A percentile compares a stretch with the other conserved stretches of the same genome.
These are phyloP conservation scores for Ophiostoma montium DNA, from an alignment of 2,329 filamentous ascomycete genomes.

Conservation along the genomic window DNA sequence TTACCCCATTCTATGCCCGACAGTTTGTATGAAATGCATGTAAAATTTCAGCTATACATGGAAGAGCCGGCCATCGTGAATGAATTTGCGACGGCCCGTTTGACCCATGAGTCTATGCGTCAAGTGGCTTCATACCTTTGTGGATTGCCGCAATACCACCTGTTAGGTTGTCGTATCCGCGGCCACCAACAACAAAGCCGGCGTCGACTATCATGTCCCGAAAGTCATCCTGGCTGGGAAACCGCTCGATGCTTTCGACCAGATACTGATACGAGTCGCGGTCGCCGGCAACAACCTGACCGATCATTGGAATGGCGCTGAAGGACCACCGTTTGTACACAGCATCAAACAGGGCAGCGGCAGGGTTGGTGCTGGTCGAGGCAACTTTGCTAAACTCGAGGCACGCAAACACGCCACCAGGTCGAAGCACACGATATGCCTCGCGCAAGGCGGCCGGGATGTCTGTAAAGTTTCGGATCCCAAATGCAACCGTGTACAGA, in stretches of 20 bases:
- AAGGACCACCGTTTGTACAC: conserved; percentile 96
- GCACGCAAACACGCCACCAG: conserved; percentile 90
- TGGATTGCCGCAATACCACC: conserved; percentile 92
- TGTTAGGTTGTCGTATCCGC: conserved; percentile 80
- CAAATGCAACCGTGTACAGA: conserved; percentile 94
- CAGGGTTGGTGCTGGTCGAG: conserved; percentile 24
- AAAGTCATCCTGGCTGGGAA: conserved; percentile 77
- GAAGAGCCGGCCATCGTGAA: too few species aligned
- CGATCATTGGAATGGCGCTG: conserved; percentile 83
- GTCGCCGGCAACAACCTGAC: conserved; percentile 86
- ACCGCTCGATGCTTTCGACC: conserved; percentile 92
- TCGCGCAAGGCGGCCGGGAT: conserved; percentile 72
- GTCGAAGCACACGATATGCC: conserved; percentile 78
- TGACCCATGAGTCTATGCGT: conserved; percentile 3
- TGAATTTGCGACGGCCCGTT: too few species aligned
- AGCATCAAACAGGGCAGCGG: conserved; percentile 62
- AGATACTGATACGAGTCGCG: conserved; percentile 96
- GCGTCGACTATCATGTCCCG: conserved; percentile 68
- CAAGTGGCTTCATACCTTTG: conserved; percentile 75
- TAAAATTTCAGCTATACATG: too few species aligned
- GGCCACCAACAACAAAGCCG: conserved; percentile 71
- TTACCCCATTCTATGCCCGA: too few species aligned
- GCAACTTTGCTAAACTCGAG: conserved; percentile 85
- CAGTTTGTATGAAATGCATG: too few species aligned
- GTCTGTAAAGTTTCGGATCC: conserved; percentile 93